Percentiles rank a stretch among this genome's conserved stretches.
Evolutionary conservation across 78 protist genomes (phyloP).

Genomic region (Dictyostelium capitatum): DNA sequence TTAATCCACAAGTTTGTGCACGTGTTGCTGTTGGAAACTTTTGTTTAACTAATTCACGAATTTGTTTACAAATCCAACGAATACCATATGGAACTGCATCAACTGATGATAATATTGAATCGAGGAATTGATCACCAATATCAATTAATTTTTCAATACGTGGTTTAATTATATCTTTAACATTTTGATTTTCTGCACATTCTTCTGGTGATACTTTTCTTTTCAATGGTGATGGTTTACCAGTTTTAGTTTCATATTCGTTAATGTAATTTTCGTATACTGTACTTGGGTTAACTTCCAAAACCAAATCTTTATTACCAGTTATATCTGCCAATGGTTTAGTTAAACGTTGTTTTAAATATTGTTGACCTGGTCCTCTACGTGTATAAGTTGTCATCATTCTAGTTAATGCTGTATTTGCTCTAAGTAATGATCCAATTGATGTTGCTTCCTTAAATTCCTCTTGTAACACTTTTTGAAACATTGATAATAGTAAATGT

Average conservation of each 20-base stretch:
- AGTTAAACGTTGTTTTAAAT: constrained; percentile 82
- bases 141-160: constrained; percentile 57
- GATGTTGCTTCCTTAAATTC: constrained; percentile 77
- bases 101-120: constrained; percentile 25
- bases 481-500: constrained; percentile 79
- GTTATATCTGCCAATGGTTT: constrained; percentile 44
- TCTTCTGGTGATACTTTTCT: constrained; percentile 83
- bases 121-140: constrained; percentile 67
- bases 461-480: constrained; percentile 77
- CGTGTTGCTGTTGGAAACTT: constrained; percentile 70
- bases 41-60: constrained; percentile 57
- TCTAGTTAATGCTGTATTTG: constrained; percentile 89
- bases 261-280: constrained; percentile 83
- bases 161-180: constrained; percentile 49
- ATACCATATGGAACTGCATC: constrained; percentile 88
- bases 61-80: constrained; percentile 90
- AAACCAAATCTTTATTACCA: constrained; percentile 5
- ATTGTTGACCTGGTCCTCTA: constrained; percentile 90
- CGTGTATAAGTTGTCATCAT: constrained; percentile 91
- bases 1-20: constrained; percentile 51
- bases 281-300: constrained; percentile 84
- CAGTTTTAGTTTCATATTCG: constrained; percentile 83
- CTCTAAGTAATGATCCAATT: constrained; percentile 77
- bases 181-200: constrained; percentile 44
- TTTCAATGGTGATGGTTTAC: constrained; percentile 70